phyloP scores from a whole-genome alignment of 306 rosid species.

The Astragalus glycyphyllos region DNA sequence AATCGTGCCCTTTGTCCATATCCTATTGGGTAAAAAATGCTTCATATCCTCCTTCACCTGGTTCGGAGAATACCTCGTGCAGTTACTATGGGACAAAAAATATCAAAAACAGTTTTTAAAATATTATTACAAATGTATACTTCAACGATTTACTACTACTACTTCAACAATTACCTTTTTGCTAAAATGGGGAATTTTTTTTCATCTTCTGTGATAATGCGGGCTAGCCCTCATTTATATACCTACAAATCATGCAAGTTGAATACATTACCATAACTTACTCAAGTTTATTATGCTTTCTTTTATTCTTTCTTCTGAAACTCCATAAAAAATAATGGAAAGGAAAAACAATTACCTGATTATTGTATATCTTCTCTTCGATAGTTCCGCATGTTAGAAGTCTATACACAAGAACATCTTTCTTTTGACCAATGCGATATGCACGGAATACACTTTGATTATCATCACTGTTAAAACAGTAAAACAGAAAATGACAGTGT shows the following conservation, averaged over 20 bases:
- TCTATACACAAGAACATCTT: conserved; percentile 89
- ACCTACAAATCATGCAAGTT: conserved; percentile 54
- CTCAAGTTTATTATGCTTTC: no score
- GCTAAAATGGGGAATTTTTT: conserved; percentile 86
- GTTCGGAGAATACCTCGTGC: no score
- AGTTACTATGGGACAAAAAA: no score
- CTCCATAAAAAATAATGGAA: neutral
- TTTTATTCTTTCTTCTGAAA: neutral
- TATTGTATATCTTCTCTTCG: conserved; percentile 93
- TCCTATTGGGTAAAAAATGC: neutral
- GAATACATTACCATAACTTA: no score
- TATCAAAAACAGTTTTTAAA: no score
- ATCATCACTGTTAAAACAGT: conserved; percentile 82
- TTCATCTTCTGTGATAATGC: conserved; percentile 90
- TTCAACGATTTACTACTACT: conserved; percentile 5
- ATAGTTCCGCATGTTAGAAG: conserved; percentile 96
- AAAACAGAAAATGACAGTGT: conserved; percentile 8
- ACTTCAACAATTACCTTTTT: conserved; percentile 74
- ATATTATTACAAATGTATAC: conserved; percentile 5
- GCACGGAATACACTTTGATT: conserved; percentile 97
- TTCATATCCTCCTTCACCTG: no score
- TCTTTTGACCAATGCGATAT: conserved; percentile 90
- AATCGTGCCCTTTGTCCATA: conserved; percentile 81
- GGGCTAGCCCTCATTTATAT: conserved; percentile 83
- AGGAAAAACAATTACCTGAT: conserved; percentile 63